Base-by-base conservation (phyloP, 768 basidiomycete genomes). In the Dendrothele bispora region DNA sequence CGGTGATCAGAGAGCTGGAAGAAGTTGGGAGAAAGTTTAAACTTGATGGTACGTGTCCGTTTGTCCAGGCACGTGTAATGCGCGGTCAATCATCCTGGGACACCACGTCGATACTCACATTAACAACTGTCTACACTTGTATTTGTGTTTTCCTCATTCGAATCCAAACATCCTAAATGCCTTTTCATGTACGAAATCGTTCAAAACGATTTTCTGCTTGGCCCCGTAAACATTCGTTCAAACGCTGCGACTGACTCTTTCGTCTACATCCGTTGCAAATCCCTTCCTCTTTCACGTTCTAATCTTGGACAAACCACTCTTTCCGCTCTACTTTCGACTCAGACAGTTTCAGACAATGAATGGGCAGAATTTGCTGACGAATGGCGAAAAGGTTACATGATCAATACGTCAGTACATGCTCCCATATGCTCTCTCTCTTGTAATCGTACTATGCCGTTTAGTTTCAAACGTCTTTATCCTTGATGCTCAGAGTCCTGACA, bases 371-470 rank as follows among this genome's bases (percentile, higher is more conserved):
- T 86, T 55, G 75, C 81, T 0, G 57, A 68, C 32, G 77, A 80
- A 52, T 86, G 84, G 83, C 69, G 84, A 40, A 58, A 55, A 3
- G 77, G 75, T 0, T 86, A 85, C 54, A 48, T 72, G 22, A 49
- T 55, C 21, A 69, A 63, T 28, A 79, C 78, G 80, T 80, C 41
- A 21, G 74, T 64, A 14, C 8, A 27, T 10, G 21, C 5, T 17
- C 15, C 30, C 25, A 26, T 14, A 12, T 11, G 27, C 22, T n/a
- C n/a, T n/a, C n/a, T n/a, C n/a, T n/a, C n/a, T n/a, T n/a, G n/a
- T n/a, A n/a, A n/a, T n/a, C n/a, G n/a, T n/a, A n/a, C n/a, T n/a
- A n/a, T n/a, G n/a, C n/a, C n/a, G n/a, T n/a, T n/a, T n/a, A n/a
- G n/a, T n/a, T n/a, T 39, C 34, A 11, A 15, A 32, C 8, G 27